Percentiles rank a stretch among this genome's conserved stretches.
Evolutionary conservation across 2,329 filamentous ascomycete species (phyloP).

Genomic region (Epichloe gansuensis): DNA sequence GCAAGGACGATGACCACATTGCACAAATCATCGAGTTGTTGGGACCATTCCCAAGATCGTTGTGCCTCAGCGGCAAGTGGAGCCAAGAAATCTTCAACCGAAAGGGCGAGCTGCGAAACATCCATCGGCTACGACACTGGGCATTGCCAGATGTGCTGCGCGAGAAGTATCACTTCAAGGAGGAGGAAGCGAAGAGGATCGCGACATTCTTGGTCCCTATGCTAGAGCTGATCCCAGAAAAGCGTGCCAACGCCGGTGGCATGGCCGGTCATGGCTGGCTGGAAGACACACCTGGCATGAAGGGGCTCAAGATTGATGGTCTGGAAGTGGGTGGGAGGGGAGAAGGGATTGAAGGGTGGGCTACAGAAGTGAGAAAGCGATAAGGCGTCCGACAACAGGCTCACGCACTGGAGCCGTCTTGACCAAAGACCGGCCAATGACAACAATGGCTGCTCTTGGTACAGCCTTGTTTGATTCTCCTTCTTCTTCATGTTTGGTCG

Average conservation of each 20-base stretch:
- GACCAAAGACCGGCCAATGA: background rate
- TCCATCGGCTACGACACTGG: constrained; percentile 93
- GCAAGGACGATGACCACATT: constrained; percentile 98
- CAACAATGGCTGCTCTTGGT: background rate
- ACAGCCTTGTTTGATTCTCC: background rate
- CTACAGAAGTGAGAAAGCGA: constrained; percentile 74
- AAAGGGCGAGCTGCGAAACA: constrained; percentile 93
- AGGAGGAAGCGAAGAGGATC: constrained; percentile 65
- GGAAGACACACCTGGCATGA: constrained; percentile 80
- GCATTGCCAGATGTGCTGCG: constrained; percentile 81
- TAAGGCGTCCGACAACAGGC: constrained; percentile 25
- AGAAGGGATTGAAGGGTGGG: constrained; percentile 91
- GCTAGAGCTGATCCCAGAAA: constrained; percentile 78
- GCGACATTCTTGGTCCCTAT: constrained; percentile 78
- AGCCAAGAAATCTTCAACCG: constrained; percentile 97
- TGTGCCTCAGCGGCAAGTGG: constrained; percentile 92
- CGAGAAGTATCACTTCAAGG: constrained; percentile 93
- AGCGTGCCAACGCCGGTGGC: constrained; percentile 86
- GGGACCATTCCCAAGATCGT: constrained; percentile 80
- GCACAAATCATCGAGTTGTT: constrained; percentile 97
- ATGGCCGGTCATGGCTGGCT: constrained; percentile 82
- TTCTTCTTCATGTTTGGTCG: background rate
- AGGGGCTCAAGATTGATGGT: constrained; percentile 56
- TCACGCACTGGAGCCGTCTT: constrained; percentile 3
- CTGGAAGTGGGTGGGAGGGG: constrained; percentile 73